Percentiles rank a stretch among this genome's conserved stretches.
These are phyloP conservation scores for Emmonsia crescens DNA, from an alignment of 2,329 filamentous ascomycete species.

Conservation along the genomic window DNA sequence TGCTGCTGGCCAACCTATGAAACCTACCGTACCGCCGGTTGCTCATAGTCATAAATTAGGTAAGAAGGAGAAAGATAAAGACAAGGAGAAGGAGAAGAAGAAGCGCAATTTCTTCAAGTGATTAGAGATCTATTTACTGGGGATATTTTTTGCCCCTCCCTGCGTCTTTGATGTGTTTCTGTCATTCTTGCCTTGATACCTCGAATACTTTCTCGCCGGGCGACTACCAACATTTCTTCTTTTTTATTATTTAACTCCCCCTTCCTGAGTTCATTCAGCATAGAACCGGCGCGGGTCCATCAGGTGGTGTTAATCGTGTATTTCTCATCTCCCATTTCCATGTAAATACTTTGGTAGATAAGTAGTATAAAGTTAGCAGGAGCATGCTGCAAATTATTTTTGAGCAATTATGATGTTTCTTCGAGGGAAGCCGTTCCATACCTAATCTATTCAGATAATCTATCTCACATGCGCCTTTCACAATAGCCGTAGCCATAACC, in stretches of 20 bases:
- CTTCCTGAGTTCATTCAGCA: neutral
- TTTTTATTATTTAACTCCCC: neutral
- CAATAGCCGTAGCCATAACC: neutral
- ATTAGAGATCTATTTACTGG: neutral
- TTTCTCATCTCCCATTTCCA: neutral
- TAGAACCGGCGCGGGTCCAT: slow-evolving; percentile 2
- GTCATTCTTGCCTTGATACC: neutral
- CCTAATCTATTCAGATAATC: neutral
- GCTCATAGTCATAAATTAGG: slow-evolving; percentile 40
- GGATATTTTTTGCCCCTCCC: neutral
- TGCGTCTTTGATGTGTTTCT: neutral
- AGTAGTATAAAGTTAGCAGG: neutral
- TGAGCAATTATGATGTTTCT: neutral
- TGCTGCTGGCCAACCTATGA: neutral
- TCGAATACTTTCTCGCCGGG: neutral
- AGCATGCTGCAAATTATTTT: neutral
- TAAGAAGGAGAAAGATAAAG: slow-evolving; percentile 20
- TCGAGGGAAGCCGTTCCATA: too few relatives aligned
- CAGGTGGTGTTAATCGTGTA: neutral
- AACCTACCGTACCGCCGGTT: neutral
- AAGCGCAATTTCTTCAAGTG: slow-evolving; percentile 46
- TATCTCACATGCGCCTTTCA: neutral
- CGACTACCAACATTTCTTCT: neutral
- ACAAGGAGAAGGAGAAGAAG: slow-evolving; percentile 40
- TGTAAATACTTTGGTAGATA: neutral